These are phyloP conservation scores for Fusarium verrucosum DNA, from an alignment of 2,329 filamentous ascomycete genomes.

Conservation along the genomic window DNA sequence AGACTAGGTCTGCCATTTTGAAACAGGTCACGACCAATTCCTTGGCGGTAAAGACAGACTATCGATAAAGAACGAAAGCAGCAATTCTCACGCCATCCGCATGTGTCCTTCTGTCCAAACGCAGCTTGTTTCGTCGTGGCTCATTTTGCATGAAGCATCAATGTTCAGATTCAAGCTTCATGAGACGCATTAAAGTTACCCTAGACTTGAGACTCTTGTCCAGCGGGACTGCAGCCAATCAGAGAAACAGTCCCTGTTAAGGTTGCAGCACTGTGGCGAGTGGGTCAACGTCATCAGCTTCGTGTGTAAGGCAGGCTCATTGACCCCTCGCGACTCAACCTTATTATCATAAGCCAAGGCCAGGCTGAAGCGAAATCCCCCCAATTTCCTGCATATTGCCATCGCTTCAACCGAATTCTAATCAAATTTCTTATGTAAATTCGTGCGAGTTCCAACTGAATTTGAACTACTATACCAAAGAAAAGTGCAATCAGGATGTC, in stretches of 20 bases:
- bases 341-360: slow-evolving; percentile 43
- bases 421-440: slow-evolving; percentile 11
- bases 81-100: background rate
- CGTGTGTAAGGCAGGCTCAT: slow-evolving; percentile 45
- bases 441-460: background rate
- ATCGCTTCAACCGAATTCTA: slow-evolving; percentile 14
- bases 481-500: slow-evolving; percentile 50
- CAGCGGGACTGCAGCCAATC: slow-evolving; percentile 19
- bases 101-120: background rate
- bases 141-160: background rate
- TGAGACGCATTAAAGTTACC: slow-evolving; percentile 17
- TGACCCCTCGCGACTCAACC: slow-evolving; percentile 47
- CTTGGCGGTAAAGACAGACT: too few species aligned
- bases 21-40: background rate
- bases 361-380: slow-evolving; percentile 44
- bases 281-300: slow-evolving; percentile 54
- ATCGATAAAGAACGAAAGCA: background rate
- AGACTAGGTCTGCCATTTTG: slow-evolving; percentile 65
- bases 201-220: slow-evolving; percentile 16
- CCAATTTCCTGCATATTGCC: slow-evolving; percentile 37
- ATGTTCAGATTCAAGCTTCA: background rate
- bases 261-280: slow-evolving; percentile 40
- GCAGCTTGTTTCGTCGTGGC: background rate
- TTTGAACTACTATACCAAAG: background rate
- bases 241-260: background rate